A percentile compares a stretch with the other conserved stretches of the same genome.
Evolutionary conservation across 331 rosid species (phyloP).

Genomic region (Quercus tomentella): DNA sequence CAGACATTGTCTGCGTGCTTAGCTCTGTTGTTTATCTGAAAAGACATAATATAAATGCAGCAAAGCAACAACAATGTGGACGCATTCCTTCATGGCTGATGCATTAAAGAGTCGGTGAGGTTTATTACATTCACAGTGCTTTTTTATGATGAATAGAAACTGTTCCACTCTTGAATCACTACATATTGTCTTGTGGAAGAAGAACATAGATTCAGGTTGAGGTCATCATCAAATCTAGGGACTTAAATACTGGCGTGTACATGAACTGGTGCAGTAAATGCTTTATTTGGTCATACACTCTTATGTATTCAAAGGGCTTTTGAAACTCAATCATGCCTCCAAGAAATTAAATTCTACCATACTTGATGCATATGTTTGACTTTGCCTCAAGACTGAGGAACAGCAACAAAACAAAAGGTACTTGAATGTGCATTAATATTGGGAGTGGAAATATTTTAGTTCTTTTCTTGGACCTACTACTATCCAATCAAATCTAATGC

Average conservation of each 20-base stretch:
- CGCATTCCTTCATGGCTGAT: background rate
- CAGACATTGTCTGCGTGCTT: slow-evolving; percentile 10
- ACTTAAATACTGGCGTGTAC: slow-evolving; percentile 57
- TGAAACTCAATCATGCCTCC: slow-evolving; percentile 50
- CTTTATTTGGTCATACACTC: slow-evolving; percentile 61
- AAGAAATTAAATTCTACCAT: slow-evolving; percentile 30
- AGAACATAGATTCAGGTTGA: slow-evolving; percentile 61
- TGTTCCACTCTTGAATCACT: slow-evolving; percentile 11
- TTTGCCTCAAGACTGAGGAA: slow-evolving; percentile 26
- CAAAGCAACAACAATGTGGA: background rate
- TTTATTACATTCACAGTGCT: background rate
- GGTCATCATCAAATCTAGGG: slow-evolving; percentile 51
- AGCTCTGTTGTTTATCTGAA: background rate
- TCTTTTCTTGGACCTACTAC: background rate
- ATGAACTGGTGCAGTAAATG: slow-evolving; percentile 44
- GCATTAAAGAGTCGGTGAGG: slow-evolving; percentile 29
- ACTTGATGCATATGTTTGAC: slow-evolving; percentile 52
- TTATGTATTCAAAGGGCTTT: slow-evolving; percentile 22
- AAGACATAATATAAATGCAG: background rate
- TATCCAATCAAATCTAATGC: background rate
- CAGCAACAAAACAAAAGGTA: slow-evolving; percentile 37
- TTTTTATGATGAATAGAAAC: slow-evolving; percentile 15
- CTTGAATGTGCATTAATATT: slow-evolving; percentile 25
- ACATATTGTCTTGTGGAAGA: slow-evolving; percentile 42
- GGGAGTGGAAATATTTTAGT: background rate